phyloP scores from a whole-genome alignment of 208 protist genomes.

The Leishmania arabica region DNA sequence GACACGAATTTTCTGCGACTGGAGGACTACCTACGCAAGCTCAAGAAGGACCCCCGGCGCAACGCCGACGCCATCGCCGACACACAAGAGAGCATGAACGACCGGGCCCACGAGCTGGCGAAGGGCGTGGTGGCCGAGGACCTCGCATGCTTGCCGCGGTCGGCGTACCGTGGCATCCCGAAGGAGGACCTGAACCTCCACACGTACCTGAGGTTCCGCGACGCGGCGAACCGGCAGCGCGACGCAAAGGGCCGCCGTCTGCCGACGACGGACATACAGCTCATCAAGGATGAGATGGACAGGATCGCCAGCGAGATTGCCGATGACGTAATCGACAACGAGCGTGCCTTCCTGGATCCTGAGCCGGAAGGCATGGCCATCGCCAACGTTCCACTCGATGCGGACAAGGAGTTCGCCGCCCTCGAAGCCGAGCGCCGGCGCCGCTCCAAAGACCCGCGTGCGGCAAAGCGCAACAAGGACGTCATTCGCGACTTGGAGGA shows the following conservation, averaged over 20 bases:
- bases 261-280: slow-evolving; percentile 22
- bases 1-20: slow-evolving; percentile 57
- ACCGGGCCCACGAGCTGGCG: slow-evolving; percentile 73
- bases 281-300: slow-evolving; percentile 66
- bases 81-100: slow-evolving; percentile 77
- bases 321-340: slow-evolving; percentile 61
- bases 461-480: slow-evolving; percentile 68
- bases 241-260: slow-evolving; percentile 15
- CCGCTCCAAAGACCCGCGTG: slow-evolving; percentile 55
- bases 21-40: slow-evolving; percentile 67
- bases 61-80: slow-evolving; percentile 59
- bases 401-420: slow-evolving; percentile 69
- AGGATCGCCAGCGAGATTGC: slow-evolving; percentile 56
- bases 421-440: slow-evolving; percentile 76
- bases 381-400: slow-evolving; percentile 73
- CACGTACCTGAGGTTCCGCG: slow-evolving; percentile 59
- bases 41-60: slow-evolving; percentile 63
- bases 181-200: slow-evolving; percentile 80
- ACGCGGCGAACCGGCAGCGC: slow-evolving; percentile 58
- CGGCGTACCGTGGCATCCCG: slow-evolving; percentile 66
- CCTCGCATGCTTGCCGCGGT: slow-evolving; percentile 46
- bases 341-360: slow-evolving; percentile 77
- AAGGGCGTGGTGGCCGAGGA: slow-evolving; percentile 60
- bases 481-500: slow-evolving; percentile 70
- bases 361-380: slow-evolving; percentile 79